Percentiles rank a stretch among this genome's conserved stretches.
Evolutionary conservation across 192 early-diverging fungal species (phyloP).

Genomic region (Linderina pennispora): DNA sequence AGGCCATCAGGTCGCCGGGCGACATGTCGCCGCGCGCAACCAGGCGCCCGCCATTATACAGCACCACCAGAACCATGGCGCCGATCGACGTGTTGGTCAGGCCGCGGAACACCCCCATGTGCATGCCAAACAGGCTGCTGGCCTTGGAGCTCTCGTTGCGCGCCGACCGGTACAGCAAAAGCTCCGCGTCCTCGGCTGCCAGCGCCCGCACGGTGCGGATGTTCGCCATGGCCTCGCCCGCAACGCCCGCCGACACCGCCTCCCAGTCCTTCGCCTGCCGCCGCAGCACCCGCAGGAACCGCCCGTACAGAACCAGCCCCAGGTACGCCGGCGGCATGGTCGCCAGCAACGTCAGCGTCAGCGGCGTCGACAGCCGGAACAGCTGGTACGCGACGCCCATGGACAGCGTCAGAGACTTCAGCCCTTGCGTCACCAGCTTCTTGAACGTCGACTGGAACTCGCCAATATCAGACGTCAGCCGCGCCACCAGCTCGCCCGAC

Average conservation of each 20-base stretch:
- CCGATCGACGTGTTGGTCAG: slow-evolving; percentile 56
- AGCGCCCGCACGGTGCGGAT: slow-evolving; percentile 59
- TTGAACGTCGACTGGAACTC: slow-evolving; percentile 62
- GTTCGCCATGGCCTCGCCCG: slow-evolving; percentile 51
- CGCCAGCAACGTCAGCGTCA: slow-evolving; percentile 48
- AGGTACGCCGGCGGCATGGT: slow-evolving; percentile 51
- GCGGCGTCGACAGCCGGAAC: slow-evolving; percentile 45
- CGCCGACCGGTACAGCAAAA: slow-evolving; percentile 38
- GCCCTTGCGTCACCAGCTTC: slow-evolving; percentile 54
- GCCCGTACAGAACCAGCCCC: slow-evolving; percentile 49
- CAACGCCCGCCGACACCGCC: slow-evolving; percentile 48
- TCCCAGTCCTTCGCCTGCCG: slow-evolving; percentile 42
- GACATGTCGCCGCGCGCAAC: slow-evolving; percentile 48
- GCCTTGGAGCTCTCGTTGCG: slow-evolving; percentile 32
- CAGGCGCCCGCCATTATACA: slow-evolving; percentile 46
- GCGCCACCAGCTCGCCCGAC: slow-evolving; percentile 48
- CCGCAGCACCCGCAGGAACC: slow-evolving; percentile 48
- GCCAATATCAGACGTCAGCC: slow-evolving; percentile 49
- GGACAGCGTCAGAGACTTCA: slow-evolving; percentile 50
- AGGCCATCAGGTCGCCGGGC: slow-evolving; percentile 56
- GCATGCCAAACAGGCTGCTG: slow-evolving; percentile 48
- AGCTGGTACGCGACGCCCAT: slow-evolving; percentile 52
- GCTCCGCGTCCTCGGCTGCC: slow-evolving; percentile 52
- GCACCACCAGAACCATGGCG: slow-evolving; percentile 49
- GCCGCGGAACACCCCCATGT: slow-evolving; percentile 59